Evolutionary conservation across 257 asterid species (phyloP), one percentile per base, ranked within the genome.

Genomic region (Solanum chilense): DNA sequence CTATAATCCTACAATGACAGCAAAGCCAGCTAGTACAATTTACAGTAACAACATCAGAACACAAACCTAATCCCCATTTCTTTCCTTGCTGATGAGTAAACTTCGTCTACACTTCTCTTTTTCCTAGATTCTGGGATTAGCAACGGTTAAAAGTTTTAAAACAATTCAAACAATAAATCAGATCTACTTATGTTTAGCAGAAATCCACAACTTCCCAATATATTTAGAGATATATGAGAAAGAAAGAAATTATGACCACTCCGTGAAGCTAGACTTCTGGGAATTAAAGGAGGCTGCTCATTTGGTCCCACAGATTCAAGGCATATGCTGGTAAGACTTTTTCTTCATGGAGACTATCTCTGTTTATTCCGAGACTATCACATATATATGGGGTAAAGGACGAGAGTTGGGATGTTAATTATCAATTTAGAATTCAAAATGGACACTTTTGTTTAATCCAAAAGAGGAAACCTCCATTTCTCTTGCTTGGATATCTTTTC

Each of bases 91-190:
- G 62, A 71, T 73, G 87, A 76, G 85, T 87, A 88, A 86, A 85
- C 91, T 88, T 84, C 93, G 62, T 91, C 92, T 2, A 81, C 86
- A 70, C 87, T 86, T 88, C 97, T 92, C 92, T 91, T 97, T 92
- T 86, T 90, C 88, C 85, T 82, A 89, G 88, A 85, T 84, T 90
- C 98, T 92, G 91, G 83, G 83, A 85, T 31, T 31, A 49, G 85
- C 85, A 81, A 78, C 16, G 11, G 37, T n/a, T 76, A 77, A 47
- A 85, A 47, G 29, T 18, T 81, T 49, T 31, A 29, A 29, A 49
- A 78, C 20, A 81, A 81, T 49, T 81, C 45, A 81, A 81, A 81
- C 69, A 81, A 49, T 29, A 52, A 29, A 12, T 81, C 44, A 49
- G 45, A 81, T 42, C 83, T 42, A n/a, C 83, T 76, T n/a, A 76